These are phyloP conservation scores for Psilocybe cyanescens DNA, from an alignment of 768 basidiomycete genomes.

Conservation along the genomic window DNA sequence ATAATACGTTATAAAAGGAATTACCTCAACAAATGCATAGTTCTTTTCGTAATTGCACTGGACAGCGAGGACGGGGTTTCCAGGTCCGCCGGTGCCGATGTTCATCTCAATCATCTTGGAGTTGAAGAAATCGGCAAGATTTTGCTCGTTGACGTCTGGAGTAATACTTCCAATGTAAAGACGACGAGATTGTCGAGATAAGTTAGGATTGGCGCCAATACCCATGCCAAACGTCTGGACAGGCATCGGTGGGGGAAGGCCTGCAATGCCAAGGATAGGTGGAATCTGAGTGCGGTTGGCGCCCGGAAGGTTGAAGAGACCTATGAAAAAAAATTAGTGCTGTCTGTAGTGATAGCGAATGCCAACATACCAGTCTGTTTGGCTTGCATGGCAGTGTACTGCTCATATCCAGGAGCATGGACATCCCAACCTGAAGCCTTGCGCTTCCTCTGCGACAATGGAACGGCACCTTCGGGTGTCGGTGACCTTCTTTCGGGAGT, in stretches of 20 bases:
- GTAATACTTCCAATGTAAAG: slow-evolving; percentile 98
- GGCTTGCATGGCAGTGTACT: slow-evolving; percentile 94
- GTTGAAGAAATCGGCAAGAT: slow-evolving; percentile 94
- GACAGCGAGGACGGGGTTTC: slow-evolving; percentile 90
- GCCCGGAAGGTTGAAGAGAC: slow-evolving; percentile 95
- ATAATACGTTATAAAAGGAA: slow-evolving; percentile 17
- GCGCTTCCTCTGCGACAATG: slow-evolving; percentile 84
- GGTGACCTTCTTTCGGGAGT: slow-evolving; percentile 85
- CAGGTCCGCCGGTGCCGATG: slow-evolving; percentile 81
- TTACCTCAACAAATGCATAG: slow-evolving; percentile 97
- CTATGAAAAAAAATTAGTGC: slow-evolving; percentile 40
- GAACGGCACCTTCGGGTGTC: slow-evolving; percentile 83
- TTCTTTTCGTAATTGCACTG: slow-evolving; percentile 99
- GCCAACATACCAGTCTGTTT: slow-evolving; percentile 83
- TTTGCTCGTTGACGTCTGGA: slow-evolving; percentile 91
- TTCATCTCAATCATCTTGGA: slow-evolving; percentile 92
- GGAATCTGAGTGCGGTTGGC: slow-evolving; percentile 89
- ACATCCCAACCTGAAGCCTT: slow-evolving; percentile 97
- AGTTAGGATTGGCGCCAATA: slow-evolving; percentile 83
- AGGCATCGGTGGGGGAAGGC: slow-evolving; percentile 81
- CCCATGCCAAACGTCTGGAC: slow-evolving; percentile 88
- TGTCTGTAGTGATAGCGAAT: slow-evolving; percentile 11
- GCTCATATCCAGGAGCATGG: slow-evolving; percentile 93
- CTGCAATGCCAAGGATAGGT: slow-evolving; percentile 80
- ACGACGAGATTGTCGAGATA: slow-evolving; percentile 91